Evolutionary conservation across 1,284 basidiomycete species (phyloP).

Genomic region (Microbotryum lychnidis-dioicae): DNA sequence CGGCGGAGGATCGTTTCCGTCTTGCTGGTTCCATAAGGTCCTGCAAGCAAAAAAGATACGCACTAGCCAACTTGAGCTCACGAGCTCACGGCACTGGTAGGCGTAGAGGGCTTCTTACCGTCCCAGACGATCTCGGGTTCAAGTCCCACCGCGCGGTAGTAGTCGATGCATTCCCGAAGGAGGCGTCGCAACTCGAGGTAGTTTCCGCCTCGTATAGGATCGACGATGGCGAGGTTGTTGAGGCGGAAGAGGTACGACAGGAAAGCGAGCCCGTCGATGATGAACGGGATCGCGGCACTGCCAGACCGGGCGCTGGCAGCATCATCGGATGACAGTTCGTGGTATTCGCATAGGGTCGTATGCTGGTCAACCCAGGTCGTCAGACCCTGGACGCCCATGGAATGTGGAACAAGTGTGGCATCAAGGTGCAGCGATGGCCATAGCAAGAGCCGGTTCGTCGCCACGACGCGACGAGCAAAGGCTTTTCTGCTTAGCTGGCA

Average conservation of each 20-base stretch:
- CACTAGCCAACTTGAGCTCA: no score
- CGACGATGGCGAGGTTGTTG: conserved; percentile 6
- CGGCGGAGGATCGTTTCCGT: conserved; percentile 20
- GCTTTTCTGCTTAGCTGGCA: no score
- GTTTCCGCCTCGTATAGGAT: not conserved
- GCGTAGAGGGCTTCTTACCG: not conserved
- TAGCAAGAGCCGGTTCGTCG: no score
- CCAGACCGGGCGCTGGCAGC: no score
- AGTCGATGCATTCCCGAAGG: not conserved
- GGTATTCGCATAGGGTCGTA: conserved; percentile 3
- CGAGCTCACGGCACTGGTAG: no score
- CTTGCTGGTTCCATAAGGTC: conserved; percentile 18
- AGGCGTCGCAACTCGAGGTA: not conserved
- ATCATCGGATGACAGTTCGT: not conserved
- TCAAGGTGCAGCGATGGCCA: no score
- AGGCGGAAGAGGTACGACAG: not conserved
- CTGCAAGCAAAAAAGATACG: no score
- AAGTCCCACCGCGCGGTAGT: not conserved
- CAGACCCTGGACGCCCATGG: conserved; percentile 29
- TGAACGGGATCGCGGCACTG: conserved; percentile 4
- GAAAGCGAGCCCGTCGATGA: conserved; percentile 25
- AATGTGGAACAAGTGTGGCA: no score
- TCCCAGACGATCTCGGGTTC: not conserved
- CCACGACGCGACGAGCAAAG: no score
- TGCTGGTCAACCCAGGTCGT: conserved; percentile 19